Conservation (phyloP, 2,329 filamentous ascomycete genomes). For the Plectosphaerella plurivora region DNA sequence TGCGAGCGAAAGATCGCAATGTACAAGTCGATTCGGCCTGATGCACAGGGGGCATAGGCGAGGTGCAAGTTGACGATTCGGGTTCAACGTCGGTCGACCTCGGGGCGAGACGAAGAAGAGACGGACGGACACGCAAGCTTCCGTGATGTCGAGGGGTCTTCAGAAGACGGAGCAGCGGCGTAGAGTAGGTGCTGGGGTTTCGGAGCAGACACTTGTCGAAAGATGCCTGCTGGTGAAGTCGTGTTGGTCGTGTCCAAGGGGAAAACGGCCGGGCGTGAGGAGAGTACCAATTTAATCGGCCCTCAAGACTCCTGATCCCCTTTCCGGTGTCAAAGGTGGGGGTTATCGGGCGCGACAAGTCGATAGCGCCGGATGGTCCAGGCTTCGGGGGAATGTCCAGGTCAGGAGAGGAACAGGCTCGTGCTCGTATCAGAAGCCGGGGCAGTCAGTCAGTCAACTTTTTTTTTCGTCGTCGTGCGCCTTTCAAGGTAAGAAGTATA, state of each 20-base stretch:
- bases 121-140: too few relatives aligned
- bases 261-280: not conserved
- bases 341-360: constrained; percentile 5
- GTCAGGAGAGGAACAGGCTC: too few relatives aligned
- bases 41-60: not conserved
- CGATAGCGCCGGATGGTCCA: constrained; percentile 2
- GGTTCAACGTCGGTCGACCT: not conserved
- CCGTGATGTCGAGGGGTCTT: too few relatives aligned
- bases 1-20: too few relatives aligned
- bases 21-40: too few relatives aligned
- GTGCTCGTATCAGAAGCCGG: not conserved
- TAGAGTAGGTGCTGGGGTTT: too few relatives aligned
- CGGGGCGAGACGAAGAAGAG: not conserved
- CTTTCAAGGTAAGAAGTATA: not conserved
- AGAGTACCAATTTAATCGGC: not conserved
- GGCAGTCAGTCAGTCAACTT: not conserved
- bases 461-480: not conserved
- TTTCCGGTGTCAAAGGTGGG: constrained; percentile 1
- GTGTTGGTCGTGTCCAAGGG: not conserved
- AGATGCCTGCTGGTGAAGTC: not conserved
- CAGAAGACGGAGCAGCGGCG: too few relatives aligned
- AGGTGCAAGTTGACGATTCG: not conserved
- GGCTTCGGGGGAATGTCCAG: not conserved
- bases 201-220: not conserved
- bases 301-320: constrained; percentile 1